Conservation (phyloP, 2,329 filamentous ascomycete species). For the Cadophora sp. region DNA sequence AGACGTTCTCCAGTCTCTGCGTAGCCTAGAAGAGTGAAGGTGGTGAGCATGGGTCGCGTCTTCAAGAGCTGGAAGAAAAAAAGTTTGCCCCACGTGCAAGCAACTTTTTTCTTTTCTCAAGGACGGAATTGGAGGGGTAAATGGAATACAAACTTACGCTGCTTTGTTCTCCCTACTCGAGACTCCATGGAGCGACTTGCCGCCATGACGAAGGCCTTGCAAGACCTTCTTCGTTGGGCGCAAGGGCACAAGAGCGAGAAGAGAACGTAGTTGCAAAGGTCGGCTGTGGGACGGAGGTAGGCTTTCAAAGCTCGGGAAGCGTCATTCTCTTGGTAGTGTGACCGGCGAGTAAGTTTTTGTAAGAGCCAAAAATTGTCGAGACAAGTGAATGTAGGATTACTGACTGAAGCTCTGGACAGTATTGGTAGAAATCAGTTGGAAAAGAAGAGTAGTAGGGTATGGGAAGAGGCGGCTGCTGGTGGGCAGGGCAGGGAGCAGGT, state of each 20-base stretch:
- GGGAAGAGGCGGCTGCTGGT: background rate
- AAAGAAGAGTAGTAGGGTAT: background rate
- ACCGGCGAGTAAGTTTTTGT: slow-evolving; percentile 12
- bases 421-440: background rate
- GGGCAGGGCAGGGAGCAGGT: background rate
- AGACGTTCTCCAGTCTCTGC: slow-evolving; percentile 90
- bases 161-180: slow-evolving; percentile 77
- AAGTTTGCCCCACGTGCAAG: slow-evolving; percentile 30
- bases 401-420: slow-evolving; percentile 6
- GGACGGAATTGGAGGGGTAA: slow-evolving; percentile 25
- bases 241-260: slow-evolving; percentile 15
- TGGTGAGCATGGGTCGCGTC: slow-evolving; percentile 40
- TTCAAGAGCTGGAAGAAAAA: slow-evolving; percentile 26
- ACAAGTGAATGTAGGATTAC: background rate
- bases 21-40: slow-evolving; percentile 71
- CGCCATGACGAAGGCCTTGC: slow-evolving; percentile 44
- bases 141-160: slow-evolving; percentile 68
- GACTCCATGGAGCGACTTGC: slow-evolving; percentile 70
- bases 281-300: slow-evolving; percentile 31
- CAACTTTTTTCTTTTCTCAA: slow-evolving; percentile 13
- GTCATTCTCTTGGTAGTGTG: slow-evolving; percentile 33
- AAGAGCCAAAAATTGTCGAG: background rate
- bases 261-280: slow-evolving; percentile 30
- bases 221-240: slow-evolving; percentile 36
- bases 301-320: slow-evolving; percentile 37